A percentile compares a stretch with the other conserved stretches of the same genome.
These are phyloP conservation scores for Aspergillus panamensis DNA, from an alignment of 495 filamentous ascomycete genomes.

Conservation along the genomic window DNA sequence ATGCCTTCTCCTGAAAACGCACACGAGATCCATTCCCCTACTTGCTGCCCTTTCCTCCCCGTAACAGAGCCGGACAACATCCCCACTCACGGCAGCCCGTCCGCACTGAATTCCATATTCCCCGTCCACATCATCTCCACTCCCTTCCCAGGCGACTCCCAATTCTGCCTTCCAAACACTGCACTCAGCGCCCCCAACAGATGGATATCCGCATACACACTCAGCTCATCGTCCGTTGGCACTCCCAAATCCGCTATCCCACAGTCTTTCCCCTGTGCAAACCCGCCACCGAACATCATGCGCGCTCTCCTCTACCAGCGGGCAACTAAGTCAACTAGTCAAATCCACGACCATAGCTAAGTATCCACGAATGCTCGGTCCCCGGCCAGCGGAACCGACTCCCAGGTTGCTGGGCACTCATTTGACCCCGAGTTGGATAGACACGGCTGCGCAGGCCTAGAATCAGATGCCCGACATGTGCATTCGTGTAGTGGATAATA, in stretches of 20 bases:
- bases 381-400: constrained; percentile 33
- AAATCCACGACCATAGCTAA: constrained; percentile 60
- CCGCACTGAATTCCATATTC: constrained; percentile 74
- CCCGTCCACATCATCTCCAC: constrained; percentile 73
- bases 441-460: constrained; percentile 66
- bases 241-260: constrained; percentile 49
- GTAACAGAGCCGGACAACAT: constrained; percentile 47
- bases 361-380: constrained; percentile 33
- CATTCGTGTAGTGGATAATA: constrained; percentile 77
- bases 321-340: constrained; percentile 77
- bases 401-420: constrained; percentile 62
- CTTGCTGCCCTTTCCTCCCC: constrained; percentile 27
- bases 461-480: constrained; percentile 68
- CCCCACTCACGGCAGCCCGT: constrained; percentile 74
- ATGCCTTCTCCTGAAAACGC: constrained; percentile 78
- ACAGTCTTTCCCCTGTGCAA: constrained; percentile 41
- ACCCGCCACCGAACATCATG: constrained; percentile 65
- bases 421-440: constrained; percentile 69
- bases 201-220: constrained; percentile 31
- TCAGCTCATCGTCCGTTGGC: constrained; percentile 31
- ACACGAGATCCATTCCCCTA: constrained; percentile 52
- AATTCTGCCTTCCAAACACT: constrained; percentile 33
- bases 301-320: constrained; percentile 44
- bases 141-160: constrained; percentile 20
- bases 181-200: constrained; percentile 28